Conservation (phyloP, 495 filamentous ascomycete species). For the Hamigera avellanea region DNA sequence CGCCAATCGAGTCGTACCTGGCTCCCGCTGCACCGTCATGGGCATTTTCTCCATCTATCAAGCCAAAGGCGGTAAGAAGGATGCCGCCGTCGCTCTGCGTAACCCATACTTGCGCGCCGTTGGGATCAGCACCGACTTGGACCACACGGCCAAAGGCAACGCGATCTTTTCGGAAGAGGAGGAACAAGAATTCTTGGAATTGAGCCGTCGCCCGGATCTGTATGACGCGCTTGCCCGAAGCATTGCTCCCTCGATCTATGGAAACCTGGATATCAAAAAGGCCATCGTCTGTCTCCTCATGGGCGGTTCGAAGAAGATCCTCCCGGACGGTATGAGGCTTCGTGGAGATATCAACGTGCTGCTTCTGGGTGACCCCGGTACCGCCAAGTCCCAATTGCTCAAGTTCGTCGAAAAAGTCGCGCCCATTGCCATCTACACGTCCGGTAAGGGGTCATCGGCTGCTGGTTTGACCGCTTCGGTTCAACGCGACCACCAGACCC, state of each 20-base stretch:
- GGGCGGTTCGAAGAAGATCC: constrained; percentile 95
- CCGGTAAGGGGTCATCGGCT: constrained; percentile 95
- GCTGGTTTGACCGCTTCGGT: constrained; percentile 98
- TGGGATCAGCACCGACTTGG: constrained; percentile 81
- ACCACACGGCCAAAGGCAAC: constrained; percentile 80
- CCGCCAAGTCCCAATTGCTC: constrained; percentile 92
- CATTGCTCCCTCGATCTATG: constrained; percentile 96
- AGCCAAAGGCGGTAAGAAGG: constrained; percentile 73
- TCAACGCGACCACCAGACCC: constrained; percentile 79
- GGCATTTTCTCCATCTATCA: constrained; percentile 98
- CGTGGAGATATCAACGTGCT: constrained; percentile 98
- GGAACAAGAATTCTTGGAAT: constrained; percentile 92
- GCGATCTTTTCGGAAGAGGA: constrained; percentile 87
- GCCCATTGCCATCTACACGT: constrained; percentile 97
- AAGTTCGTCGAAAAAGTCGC: constrained; percentile 97
- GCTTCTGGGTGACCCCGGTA: constrained; percentile 94
- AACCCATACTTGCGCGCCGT: constrained; percentile 95
- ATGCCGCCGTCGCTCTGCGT: constrained; percentile 82
- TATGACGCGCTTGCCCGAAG: constrained; percentile 84
- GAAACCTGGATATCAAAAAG: constrained; percentile 95
- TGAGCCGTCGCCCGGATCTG: constrained; percentile 82
- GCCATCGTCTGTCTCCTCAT: constrained; percentile 92
- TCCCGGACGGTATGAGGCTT: constrained; percentile 97
- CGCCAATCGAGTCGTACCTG: constrained; percentile 91
- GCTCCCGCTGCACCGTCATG: constrained; percentile 88